Percentiles rank a stretch among this genome's conserved stretches.
These are phyloP conservation scores for Penicillium diatomitis DNA, from an alignment of 495 filamentous ascomycete genomes.

Conservation along the genomic window DNA sequence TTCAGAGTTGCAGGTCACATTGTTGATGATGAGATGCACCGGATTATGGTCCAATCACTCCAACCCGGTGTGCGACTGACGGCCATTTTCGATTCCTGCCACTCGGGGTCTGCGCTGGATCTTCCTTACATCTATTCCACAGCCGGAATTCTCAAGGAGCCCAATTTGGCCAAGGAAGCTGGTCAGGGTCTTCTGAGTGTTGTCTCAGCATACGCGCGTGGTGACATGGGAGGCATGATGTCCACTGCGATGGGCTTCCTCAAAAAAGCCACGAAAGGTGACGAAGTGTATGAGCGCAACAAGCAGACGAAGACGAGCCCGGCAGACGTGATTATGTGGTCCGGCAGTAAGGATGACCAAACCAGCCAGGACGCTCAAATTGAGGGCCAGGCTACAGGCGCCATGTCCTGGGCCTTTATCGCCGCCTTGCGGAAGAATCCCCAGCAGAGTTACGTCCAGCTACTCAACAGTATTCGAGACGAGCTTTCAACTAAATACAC, in stretches of 20 bases:
- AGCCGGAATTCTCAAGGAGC: constrained; percentile 91
- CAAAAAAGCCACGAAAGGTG: constrained; percentile 84
- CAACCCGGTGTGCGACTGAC: constrained; percentile 81
- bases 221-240: constrained; percentile 78
- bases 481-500: constrained; percentile 82
- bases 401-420: constrained; percentile 98
- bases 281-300: constrained; percentile 69
- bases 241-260: constrained; percentile 76
- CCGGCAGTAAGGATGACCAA: constrained; percentile 91
- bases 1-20: constrained; percentile 87
- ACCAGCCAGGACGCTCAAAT: constrained; percentile 63
- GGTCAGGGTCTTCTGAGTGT: constrained; percentile 86
- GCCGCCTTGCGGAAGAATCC: constrained; percentile 91
- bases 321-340: constrained; percentile 97
- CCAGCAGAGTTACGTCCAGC: constrained; percentile 92
- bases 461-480: constrained; percentile 91
- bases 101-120: constrained; percentile 92
- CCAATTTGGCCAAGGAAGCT: constrained; percentile 95
- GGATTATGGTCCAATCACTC: constrained; percentile 85
- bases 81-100: constrained; percentile 99
- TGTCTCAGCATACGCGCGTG: constrained; percentile 80
- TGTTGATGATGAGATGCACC: constrained; percentile 97
- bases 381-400: constrained; percentile 81
- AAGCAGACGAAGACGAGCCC: constrained; percentile 86
- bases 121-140: constrained; percentile 97